Percentiles rank a stretch among this genome's conserved stretches.
phyloP scores from a whole-genome alignment of 805 yeast species.

The Candida takata region DNA sequence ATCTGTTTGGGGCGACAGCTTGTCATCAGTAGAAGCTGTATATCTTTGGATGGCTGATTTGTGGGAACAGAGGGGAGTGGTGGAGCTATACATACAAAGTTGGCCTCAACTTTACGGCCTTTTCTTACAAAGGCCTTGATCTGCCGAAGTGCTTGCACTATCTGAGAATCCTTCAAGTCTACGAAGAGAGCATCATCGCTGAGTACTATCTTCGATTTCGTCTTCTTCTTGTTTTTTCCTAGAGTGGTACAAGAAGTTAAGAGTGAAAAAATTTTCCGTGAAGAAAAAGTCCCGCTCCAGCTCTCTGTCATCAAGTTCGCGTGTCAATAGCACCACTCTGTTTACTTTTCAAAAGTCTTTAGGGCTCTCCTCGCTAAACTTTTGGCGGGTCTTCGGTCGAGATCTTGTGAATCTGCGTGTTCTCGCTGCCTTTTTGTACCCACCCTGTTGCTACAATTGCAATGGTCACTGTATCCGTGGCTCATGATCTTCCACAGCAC shows the following conservation, averaged over 20 bases:
- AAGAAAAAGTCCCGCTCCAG: neutral
- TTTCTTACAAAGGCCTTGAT: too few species aligned
- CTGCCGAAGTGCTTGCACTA: too few species aligned
- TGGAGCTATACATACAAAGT: slow-evolving; percentile 10
- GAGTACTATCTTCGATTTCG: too few species aligned
- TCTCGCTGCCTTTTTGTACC: neutral
- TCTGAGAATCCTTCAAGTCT: too few species aligned
- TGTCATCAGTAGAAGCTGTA: slow-evolving; percentile 17
- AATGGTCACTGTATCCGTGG: slow-evolving; percentile 4
- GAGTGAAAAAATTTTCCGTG: slow-evolving; percentile 1
- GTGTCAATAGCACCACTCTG: too few species aligned
- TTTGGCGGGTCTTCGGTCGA: too few species aligned
- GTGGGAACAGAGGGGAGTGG: neutral
- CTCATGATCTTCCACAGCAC: neutral
- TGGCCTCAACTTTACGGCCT: slow-evolving; percentile 18
- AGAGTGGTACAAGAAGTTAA: neutral
- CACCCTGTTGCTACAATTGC: neutral
- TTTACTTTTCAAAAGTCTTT: too few species aligned
- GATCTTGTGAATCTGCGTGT: too few species aligned
- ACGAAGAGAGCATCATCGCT: too few species aligned
- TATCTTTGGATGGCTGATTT: neutral
- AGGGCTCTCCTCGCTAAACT: too few species aligned
- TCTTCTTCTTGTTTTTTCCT: too few species aligned
- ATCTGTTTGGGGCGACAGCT: slow-evolving; percentile 28
- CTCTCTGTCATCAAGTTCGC: too few species aligned